phyloP scores from a whole-genome alignment of 2,329 filamentous ascomycete genomes.

The Ophioceras dolichostomum region DNA sequence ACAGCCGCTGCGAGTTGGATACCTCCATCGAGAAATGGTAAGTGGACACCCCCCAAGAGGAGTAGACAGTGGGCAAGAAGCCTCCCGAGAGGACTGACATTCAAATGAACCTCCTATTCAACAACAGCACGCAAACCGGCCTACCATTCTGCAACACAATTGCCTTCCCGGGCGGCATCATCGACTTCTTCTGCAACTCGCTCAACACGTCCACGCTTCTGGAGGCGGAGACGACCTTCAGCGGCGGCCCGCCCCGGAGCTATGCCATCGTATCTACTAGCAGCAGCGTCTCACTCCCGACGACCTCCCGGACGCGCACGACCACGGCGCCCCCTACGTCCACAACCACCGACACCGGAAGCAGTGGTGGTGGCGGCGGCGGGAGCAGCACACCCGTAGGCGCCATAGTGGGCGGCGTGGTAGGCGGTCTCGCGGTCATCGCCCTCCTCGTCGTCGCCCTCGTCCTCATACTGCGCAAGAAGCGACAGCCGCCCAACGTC shows the following conservation, averaged over 20 bases:
- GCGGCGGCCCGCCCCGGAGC: slow-evolving; percentile 16
- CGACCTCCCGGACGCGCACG: neutral
- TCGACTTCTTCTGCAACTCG: slow-evolving; percentile 31
- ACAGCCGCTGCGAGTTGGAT: slow-evolving; percentile 25
- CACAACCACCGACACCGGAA: slow-evolving; percentile 2
- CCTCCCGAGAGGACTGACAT: neutral
- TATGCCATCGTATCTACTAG: slow-evolving; percentile 9
- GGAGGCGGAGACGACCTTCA: too few relatives aligned
- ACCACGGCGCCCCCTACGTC: neutral
- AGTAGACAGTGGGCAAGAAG: too few relatives aligned
- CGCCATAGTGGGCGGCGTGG: slow-evolving; percentile 24
- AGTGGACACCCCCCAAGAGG: slow-evolving; percentile 3
- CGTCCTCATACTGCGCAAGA: slow-evolving; percentile 18
- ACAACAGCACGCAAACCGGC: neutral
- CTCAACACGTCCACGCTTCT: too few relatives aligned
- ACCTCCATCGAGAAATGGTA: slow-evolving; percentile 29
- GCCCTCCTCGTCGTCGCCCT: slow-evolving; percentile 15
- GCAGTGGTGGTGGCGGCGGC: slow-evolving; percentile 3
- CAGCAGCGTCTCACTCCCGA: neutral
- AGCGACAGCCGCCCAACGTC: neutral
- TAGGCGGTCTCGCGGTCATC: slow-evolving; percentile 22
- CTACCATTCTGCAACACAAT: slow-evolving; percentile 31
- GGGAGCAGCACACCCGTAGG: slow-evolving; percentile 15
- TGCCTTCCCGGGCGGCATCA: slow-evolving; percentile 24
- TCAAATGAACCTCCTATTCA: neutral